Evolutionary conservation across 2,329 filamentous ascomycete genomes (phyloP).

Genomic region (Colletotrichum sp.): DNA sequence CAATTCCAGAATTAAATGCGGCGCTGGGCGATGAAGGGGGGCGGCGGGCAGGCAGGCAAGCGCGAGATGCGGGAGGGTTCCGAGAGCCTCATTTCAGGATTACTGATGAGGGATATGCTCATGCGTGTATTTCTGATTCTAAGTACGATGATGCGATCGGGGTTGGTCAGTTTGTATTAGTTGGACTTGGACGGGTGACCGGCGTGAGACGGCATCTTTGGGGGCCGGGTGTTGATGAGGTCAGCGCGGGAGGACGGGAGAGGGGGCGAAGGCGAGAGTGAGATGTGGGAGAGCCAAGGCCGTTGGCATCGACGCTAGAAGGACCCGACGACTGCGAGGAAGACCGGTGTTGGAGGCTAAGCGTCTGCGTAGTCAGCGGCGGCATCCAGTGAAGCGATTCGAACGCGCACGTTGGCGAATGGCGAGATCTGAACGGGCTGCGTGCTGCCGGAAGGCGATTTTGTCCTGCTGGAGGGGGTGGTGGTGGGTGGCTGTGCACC

Average conservation of each 20-base stretch:
- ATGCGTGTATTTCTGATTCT: neutral
- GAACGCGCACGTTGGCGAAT: slow-evolving; percentile 13
- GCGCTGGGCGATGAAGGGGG: neutral
- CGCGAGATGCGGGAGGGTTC: neutral
- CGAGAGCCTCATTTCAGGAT: neutral
- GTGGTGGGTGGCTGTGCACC: slow-evolving; percentile 3
- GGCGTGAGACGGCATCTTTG: neutral
- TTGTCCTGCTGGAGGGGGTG: neutral
- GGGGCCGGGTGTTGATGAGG: neutral
- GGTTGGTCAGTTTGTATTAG: neutral
- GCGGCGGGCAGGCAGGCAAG: neutral
- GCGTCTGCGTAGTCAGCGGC: neutral
- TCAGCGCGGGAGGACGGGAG: neutral
- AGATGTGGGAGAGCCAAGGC: neutral
- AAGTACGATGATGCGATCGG: neutral
- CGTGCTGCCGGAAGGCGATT: neutral
- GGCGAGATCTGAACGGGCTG: slow-evolving; percentile 12
- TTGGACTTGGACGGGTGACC: neutral
- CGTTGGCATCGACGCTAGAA: neutral
- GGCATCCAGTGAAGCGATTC: neutral
- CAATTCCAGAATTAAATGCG: neutral
- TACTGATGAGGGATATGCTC: neutral
- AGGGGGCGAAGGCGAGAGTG: neutral
- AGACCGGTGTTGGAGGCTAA: neutral
- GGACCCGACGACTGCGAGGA: neutral